Percentiles rank a stretch among this genome's conserved stretches.
phyloP scores from a whole-genome alignment of 2,329 filamentous ascomycete genomes.

The Phoma sp. region DNA sequence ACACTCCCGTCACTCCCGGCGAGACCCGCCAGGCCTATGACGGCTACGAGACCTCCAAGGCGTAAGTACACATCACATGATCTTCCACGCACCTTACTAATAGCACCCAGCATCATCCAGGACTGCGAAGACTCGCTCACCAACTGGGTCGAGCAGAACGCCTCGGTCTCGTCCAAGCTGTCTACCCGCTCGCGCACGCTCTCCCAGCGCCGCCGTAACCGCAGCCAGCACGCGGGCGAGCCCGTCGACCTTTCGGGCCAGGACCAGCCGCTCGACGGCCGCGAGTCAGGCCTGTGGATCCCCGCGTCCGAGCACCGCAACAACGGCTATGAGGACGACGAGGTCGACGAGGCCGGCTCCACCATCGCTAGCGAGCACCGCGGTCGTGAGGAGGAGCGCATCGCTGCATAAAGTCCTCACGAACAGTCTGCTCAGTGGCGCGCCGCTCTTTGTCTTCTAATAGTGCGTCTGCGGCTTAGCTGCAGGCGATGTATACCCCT shows the following conservation, averaged over 20 bases:
- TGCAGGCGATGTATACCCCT: slow-evolving; percentile 44
- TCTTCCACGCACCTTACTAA: slow-evolving; percentile 21
- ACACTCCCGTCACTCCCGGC: slow-evolving; percentile 94
- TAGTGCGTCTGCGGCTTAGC: slow-evolving; percentile 29
- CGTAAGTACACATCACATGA: slow-evolving; percentile 49
- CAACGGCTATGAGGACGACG: slow-evolving; percentile 69
- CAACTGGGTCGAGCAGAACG: slow-evolving; percentile 94
- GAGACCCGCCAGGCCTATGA: slow-evolving; percentile 96
- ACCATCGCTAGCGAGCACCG: slow-evolving; percentile 51
- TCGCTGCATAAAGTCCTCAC: slow-evolving; percentile 37
- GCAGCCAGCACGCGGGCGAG: slow-evolving; percentile 69
- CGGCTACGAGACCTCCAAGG: slow-evolving; percentile 97
- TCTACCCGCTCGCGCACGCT: slow-evolving; percentile 86
- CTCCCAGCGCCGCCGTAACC: slow-evolving; percentile 75
- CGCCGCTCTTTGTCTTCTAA: slow-evolving; percentile 30
- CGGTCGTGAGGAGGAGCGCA: slow-evolving; percentile 56
- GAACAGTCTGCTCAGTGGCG: slow-evolving; percentile 27
- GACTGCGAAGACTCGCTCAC: slow-evolving; percentile 97
- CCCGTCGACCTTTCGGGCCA: slow-evolving; percentile 83
- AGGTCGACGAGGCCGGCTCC: slow-evolving; percentile 62
- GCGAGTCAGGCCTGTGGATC: slow-evolving; percentile 81
- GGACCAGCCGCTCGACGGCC: slow-evolving; percentile 74
- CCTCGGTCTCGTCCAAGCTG: slow-evolving; percentile 84
- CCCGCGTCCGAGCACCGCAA: slow-evolving; percentile 71
- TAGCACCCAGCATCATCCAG: slow-evolving; percentile 77